phyloP scores from a whole-genome alignment of 139 green algal species.

The Chlamydomonas asymmetrica region DNA sequence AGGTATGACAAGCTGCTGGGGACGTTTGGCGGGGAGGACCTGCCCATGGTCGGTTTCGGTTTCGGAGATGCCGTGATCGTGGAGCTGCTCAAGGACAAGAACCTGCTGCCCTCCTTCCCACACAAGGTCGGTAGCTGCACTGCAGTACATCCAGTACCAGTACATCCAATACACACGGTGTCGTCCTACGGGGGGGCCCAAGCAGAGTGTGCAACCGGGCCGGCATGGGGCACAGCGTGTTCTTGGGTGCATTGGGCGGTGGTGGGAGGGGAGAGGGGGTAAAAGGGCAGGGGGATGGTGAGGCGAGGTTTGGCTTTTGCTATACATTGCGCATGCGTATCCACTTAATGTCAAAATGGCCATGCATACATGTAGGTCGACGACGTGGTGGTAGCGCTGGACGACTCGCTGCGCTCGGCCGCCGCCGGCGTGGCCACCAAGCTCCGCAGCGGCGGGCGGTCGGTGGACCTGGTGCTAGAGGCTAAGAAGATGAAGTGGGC shows the following conservation, averaged over 20 bases:
- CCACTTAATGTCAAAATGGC: not conserved
- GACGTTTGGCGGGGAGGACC: slow-evolving; percentile 83
- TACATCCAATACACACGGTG: no score
- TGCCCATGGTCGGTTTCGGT: slow-evolving; percentile 86
- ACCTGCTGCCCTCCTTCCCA: slow-evolving; percentile 64
- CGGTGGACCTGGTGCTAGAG: slow-evolving; percentile 94
- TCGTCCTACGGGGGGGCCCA: no score
- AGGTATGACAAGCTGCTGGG: slow-evolving; percentile 70
- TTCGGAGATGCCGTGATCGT: slow-evolving; percentile 98
- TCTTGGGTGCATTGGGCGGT: not conserved
- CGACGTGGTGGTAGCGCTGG: slow-evolving; percentile 81
- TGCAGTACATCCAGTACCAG: no score
- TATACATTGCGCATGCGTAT: not conserved
- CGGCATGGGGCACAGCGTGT: not conserved
- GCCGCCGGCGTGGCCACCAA: slow-evolving; percentile 66
- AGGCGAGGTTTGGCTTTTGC: not conserved
- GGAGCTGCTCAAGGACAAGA: slow-evolving; percentile 92
- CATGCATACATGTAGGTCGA: slow-evolving; percentile 58
- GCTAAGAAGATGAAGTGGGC: slow-evolving; percentile 90
- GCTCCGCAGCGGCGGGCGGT: slow-evolving; percentile 68
- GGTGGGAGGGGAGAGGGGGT: not conserved
- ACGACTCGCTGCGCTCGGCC: slow-evolving; percentile 60
- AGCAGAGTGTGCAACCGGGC: not conserved
- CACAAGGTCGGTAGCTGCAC: slow-evolving; percentile 52
- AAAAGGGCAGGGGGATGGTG: not conserved